Base-by-base conservation (phyloP, 2,329 filamentous ascomycete genomes). In the Ophiosphaerella herpotricha region DNA sequence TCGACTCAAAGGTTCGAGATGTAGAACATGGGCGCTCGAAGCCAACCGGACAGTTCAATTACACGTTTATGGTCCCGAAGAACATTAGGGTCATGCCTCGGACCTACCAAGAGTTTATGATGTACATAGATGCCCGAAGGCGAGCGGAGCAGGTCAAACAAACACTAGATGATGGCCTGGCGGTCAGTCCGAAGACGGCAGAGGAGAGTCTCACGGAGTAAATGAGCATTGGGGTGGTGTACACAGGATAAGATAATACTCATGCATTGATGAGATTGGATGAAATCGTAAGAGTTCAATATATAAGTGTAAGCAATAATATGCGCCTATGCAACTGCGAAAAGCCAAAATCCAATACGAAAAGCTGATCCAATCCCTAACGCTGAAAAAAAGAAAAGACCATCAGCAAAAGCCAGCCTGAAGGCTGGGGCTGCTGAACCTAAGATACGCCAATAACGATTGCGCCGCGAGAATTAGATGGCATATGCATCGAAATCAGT, bases 11-110 rank as follows among this genome's bases (percentile, higher is more conserved):
- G 66, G 87, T 90, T 12, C 77, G 86, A 16, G 84, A 90, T 63
- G 85, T 90, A 26, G 86, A 89, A 72, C 86, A 89, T 62, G 85
- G 84, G 5, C 80, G 80, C 41, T 82, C 84, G 21, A 86, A 84
- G 63, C 82, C 85, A 2, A 90, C 87, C 0, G 88, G 88, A 4
- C 85, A 88, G 61, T 90, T 91, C 75, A 88, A 89, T 61, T 90
- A 90, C 66, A 90, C 87, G 0, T 89, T 89, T 66, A 78, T 61
- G 2, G 85, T 89, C 2, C 81, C 85, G 47, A 82, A 79, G 62
- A 81, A 86, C 59, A 77, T 89, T 39, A 80, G 84, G 61, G 82
- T 89, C 16, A 83, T 89, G 76, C 87, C 87, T 4, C 76, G 80
- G 66, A 82, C 78, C 11, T 87, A 86, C 60, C 77, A 79, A 38